These are phyloP conservation scores for Metschnikowia vanudenii DNA, from an alignment of 805 yeast species.

Conservation along the genomic window DNA sequence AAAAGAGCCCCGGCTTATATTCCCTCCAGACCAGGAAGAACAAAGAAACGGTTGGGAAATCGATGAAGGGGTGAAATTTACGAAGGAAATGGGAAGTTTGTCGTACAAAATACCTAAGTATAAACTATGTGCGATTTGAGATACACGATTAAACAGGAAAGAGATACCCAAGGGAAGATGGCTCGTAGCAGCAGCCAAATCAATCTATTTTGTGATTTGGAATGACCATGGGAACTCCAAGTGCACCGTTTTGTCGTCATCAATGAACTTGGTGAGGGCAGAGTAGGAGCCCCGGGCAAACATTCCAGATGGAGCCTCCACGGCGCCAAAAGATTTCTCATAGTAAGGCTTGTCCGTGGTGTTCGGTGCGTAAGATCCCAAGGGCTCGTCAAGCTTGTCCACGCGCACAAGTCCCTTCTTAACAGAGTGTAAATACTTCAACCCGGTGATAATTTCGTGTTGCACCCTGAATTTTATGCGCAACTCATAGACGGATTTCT, in stretches of 20 bases:
- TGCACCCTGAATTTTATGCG: conserved; percentile 79
- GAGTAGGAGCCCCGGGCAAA: conserved; percentile 84
- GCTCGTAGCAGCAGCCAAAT: background rate
- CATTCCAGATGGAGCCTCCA: conserved; percentile 90
- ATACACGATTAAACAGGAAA: too few species aligned
- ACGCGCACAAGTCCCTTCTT: conserved; percentile 87
- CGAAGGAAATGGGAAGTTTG: background rate
- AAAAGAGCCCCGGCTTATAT: conserved; percentile 36
- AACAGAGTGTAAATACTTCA: conserved; percentile 78
- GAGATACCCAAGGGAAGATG: too few species aligned
- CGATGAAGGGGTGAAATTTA: background rate
- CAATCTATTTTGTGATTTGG: conserved; percentile 61
- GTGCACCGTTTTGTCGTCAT: conserved; percentile 78
- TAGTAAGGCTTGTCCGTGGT: conserved; percentile 78
- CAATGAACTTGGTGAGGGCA: conserved; percentile 78
- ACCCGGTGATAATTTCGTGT: conserved; percentile 87
- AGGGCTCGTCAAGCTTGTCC: conserved; percentile 81
- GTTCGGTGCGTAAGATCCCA: conserved; percentile 90
- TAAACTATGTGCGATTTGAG: too few species aligned
- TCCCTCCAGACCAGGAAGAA: conserved; percentile 24
- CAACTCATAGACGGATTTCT: conserved; percentile 69
- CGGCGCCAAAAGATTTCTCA: conserved; percentile 52
- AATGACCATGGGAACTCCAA: conserved; percentile 82
- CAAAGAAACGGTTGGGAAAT: conserved; percentile 17
- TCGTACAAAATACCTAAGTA: background rate